phyloP scores from a whole-genome alignment of 345 rosid genomes.

The Ceriops zippeliana region DNA sequence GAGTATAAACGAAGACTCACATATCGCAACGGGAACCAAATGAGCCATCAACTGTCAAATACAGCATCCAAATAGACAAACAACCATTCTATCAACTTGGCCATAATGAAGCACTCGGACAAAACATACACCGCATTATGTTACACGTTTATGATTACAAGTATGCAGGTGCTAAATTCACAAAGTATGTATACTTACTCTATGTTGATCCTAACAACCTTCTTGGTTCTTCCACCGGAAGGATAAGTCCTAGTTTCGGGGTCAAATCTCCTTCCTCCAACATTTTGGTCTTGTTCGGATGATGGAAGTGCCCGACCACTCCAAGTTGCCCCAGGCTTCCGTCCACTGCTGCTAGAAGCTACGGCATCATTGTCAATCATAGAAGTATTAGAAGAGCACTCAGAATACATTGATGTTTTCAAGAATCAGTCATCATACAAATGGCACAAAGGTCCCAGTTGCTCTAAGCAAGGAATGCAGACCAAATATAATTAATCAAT shows the following conservation, averaged over 20 bases:
- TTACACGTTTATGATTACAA: background rate
- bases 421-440: no score
- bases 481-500: no score
- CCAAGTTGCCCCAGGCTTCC: background rate
- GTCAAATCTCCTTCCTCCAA: conserved; percentile 12
- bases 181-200: conserved; percentile 32
- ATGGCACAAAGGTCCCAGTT: no score
- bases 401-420: no score
- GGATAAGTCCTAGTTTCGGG: conserved; percentile 12
- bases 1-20: no score
- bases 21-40: no score
- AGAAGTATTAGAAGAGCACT: background rate
- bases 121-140: no score
- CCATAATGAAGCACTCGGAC: background rate
- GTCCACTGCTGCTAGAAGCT: conserved; percentile 31
- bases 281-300: conserved; percentile 3
- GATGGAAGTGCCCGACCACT: conserved; percentile 48
- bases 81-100: background rate
- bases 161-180: background rate
- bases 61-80: background rate
- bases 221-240: conserved; percentile 38
- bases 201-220: conserved; percentile 70
- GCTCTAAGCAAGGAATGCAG: no score
- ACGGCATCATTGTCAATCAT: conserved; percentile 4
- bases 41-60: no score